Conservation (phyloP, 2,329 filamentous ascomycete species). For the Alternaria tenuissima region DNA sequence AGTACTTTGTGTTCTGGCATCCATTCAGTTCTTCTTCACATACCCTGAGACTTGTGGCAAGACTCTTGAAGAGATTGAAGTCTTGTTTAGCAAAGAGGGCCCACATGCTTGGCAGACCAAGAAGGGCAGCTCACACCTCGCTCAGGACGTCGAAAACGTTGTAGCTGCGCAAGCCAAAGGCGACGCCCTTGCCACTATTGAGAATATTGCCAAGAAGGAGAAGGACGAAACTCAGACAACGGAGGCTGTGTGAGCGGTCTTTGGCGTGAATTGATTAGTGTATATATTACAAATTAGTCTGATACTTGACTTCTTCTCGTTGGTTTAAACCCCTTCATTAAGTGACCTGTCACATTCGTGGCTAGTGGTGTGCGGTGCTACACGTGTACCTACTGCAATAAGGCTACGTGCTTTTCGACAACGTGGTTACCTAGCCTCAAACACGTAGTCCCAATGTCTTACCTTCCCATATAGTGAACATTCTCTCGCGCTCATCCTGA, state of each 20-base stretch:
- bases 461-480: neutral
- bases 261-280: no score
- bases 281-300: neutral
- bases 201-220: slow-evolving; percentile 28
- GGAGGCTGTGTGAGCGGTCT: slow-evolving; percentile 8
- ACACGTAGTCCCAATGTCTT: neutral
- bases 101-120: slow-evolving; percentile 65
- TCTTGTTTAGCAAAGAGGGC: slow-evolving; percentile 67
- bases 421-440: neutral
- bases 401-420: neutral
- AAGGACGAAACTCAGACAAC: slow-evolving; percentile 18
- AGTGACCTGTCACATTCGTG: neutral
- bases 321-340: neutral
- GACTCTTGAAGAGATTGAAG: slow-evolving; percentile 79
- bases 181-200: slow-evolving; percentile 33
- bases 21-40: slow-evolving; percentile 71
- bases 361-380: neutral
- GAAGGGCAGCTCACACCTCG: slow-evolving; percentile 36
- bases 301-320: neutral
- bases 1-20: slow-evolving; percentile 72
- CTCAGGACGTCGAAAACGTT: slow-evolving; percentile 38
- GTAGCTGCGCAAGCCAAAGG: slow-evolving; percentile 34
- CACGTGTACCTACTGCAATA: neutral
- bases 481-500: neutral
- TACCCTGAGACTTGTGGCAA: slow-evolving; percentile 76